These are phyloP conservation scores for Sphaerulina musiva DNA, from an alignment of 2,329 filamentous ascomycete species.

Conservation along the genomic window DNA sequence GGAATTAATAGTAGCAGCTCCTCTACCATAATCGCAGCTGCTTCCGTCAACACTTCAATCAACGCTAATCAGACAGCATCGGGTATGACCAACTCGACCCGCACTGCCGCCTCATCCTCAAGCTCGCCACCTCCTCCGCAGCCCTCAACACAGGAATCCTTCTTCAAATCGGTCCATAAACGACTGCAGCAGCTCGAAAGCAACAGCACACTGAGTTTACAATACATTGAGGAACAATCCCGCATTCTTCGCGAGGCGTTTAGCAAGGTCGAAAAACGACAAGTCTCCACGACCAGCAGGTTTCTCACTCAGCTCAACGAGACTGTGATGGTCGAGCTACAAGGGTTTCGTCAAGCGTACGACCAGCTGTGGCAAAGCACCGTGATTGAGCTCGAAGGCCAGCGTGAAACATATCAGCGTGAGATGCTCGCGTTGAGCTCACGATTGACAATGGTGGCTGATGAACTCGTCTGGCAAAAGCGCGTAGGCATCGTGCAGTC, in stretches of 20 bases:
- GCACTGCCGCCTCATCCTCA: slow-evolving; percentile 2
- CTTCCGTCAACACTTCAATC: background rate
- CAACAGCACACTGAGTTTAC: slow-evolving; percentile 84
- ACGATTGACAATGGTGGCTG: slow-evolving; percentile 80
- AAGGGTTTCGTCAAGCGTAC: slow-evolving; percentile 73
- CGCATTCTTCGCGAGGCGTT: slow-evolving; percentile 83
- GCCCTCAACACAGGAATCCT: slow-evolving; percentile 91
- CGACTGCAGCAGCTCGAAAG: slow-evolving; percentile 83
- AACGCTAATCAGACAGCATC: slow-evolving; percentile 1
- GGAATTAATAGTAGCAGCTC: background rate
- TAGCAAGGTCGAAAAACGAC: slow-evolving; percentile 76
- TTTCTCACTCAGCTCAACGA: slow-evolving; percentile 82
- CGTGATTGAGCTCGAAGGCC: slow-evolving; percentile 80
- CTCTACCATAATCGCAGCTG: background rate
- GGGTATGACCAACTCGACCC: slow-evolving; percentile 6
- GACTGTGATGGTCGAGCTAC: slow-evolving; percentile 76
- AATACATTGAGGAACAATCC: slow-evolving; percentile 96
- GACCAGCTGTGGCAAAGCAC: slow-evolving; percentile 97
- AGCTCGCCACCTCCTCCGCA: slow-evolving; percentile 39
- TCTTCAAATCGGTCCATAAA: slow-evolving; percentile 95
- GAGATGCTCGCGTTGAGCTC: slow-evolving; percentile 77
- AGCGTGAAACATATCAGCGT: slow-evolving; percentile 73
- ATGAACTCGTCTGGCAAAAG: slow-evolving; percentile 78
- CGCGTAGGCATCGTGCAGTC: slow-evolving; percentile 90
- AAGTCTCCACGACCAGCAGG: slow-evolving; percentile 71